phyloP scores from a whole-genome alignment of 1,284 basidiomycete species.

The Ustilago bromivora region DNA sequence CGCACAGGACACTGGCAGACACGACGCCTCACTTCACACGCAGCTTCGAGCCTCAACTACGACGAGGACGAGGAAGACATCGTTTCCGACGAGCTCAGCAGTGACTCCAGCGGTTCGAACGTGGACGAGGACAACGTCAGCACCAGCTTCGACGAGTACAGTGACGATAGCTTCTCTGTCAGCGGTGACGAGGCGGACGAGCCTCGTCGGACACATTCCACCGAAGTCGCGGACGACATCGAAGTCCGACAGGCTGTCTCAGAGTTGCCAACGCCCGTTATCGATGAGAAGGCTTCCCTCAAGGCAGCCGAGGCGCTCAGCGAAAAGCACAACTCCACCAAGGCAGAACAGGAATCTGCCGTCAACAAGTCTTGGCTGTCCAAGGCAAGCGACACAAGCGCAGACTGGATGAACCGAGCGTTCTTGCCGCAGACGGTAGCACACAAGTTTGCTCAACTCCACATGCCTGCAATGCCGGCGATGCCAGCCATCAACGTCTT shows the following conservation, averaged over 20 bases:
- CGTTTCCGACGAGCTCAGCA: conserved; percentile 51
- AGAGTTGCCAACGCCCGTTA: conserved; percentile 28
- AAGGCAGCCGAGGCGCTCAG: conserved; percentile 25
- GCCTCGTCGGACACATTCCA: background rate
- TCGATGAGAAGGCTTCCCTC: conserved; percentile 39
- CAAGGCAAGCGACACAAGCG: conserved; percentile 50
- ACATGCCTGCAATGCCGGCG: conserved; percentile 51
- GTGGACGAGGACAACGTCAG: conserved; percentile 67
- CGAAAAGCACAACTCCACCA: conserved; percentile 2
- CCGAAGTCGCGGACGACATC: conserved; percentile 17
- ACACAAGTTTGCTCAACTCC: conserved; percentile 48
- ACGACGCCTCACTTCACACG: conserved; percentile 38
- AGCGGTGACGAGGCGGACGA: conserved; percentile 35
- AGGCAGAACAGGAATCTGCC: conserved; percentile 8
- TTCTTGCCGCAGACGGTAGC: conserved; percentile 50
- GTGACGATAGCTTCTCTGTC: conserved; percentile 39
- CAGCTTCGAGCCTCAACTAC: conserved; percentile 62
- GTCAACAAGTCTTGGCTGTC: conserved; percentile 50
- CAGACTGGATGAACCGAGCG: conserved; percentile 51
- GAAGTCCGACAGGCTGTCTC: conserved; percentile 38
- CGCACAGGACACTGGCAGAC: conserved; percentile 47
- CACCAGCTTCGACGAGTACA: conserved; percentile 57
- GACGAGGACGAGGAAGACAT: conserved; percentile 36
- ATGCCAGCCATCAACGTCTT: conserved; percentile 60
- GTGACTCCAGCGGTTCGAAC: conserved; percentile 43